Evolutionary conservation across 2,329 filamentous ascomycete species (phyloP), one percentile per base, ranked within the genome.

Genomic region (Sordariomycetes sp.): DNA sequence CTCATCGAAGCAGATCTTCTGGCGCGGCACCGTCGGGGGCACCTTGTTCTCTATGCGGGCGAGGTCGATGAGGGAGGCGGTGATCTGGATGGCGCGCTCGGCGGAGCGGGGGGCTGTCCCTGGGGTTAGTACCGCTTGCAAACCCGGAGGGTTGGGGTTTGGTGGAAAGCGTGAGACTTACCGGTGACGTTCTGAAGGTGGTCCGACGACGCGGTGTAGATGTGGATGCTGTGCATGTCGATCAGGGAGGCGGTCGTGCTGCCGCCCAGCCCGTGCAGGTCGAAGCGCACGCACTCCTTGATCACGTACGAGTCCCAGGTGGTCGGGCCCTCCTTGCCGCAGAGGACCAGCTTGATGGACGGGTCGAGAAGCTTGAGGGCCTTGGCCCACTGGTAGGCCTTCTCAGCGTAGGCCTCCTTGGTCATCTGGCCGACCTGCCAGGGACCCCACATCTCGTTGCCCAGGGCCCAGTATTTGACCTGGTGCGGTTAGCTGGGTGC

Each of bases 381-480:
- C 71, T 88, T 89, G 48, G 84, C 85, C 85, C 85, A 89, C 68
- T 88, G 85, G 65, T 79, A 80, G 2, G 85, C 86, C 66, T 83
- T 82, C 66, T 84, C 81, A 51, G 85, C 82, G 68, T 88, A 89
- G 71, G 81, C 82, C 65, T 86, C 83, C 68, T 86, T 83, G 62
- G 83, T 86, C 77, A 83, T 80, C 71, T 87, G 81, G 63, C 78
- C 83, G 60, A 88, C 80, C 69, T 88, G 84, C 78, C 78, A 87
- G 20, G 82, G 79, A 4, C 84, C 85, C 79, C 81, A 87, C 69
- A 79, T 76, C 68, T 88, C 85, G 71, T 94, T 94, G 11, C 89
- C 89, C 28, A 94, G 80, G 1, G 88, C 88, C 89, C 89, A 94
- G 76, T 92, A 93, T 72, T 89, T 90, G 65, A 92, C 77, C 69